These are phyloP conservation scores for Leccinum pachyderme DNA, from an alignment of 1,284 basidiomycete genomes.

Conservation along the genomic window DNA sequence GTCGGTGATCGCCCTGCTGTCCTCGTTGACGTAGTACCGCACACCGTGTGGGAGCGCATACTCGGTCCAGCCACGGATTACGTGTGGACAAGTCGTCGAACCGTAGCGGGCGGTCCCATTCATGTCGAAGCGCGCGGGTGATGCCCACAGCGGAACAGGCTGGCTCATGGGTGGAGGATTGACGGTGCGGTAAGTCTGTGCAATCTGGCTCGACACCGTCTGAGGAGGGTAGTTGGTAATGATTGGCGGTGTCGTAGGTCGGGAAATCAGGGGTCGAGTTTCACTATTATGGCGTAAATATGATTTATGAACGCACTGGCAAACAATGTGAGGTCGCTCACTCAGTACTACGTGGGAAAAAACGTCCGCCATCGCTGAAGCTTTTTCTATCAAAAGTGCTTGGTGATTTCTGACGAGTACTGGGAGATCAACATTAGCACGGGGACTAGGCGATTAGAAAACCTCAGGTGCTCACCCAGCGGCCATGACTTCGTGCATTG, in stretches of 20 bases:
- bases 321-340: conserved; percentile 11
- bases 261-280: conserved; percentile 37
- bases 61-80: conserved; percentile 57
- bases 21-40: conserved; percentile 64
- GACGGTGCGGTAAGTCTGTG: conserved; percentile 20
- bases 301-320: neutral
- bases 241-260: conserved; percentile 31
- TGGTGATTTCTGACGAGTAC: conserved; percentile 24
- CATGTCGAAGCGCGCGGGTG: conserved; percentile 22
- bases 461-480: conserved; percentile 25
- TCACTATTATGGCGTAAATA: conserved; percentile 30
- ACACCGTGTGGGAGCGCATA: conserved; percentile 66
- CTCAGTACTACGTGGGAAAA: conserved; percentile 15
- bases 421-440: conserved; percentile 6
- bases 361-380: conserved; percentile 17
- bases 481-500: conserved; percentile 38
- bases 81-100: conserved; percentile 22
- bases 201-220: conserved; percentile 23
- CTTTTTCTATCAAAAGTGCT: conserved; percentile 26
- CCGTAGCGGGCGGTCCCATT: conserved; percentile 36
- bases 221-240: conserved; percentile 24
- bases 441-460: neutral
- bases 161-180: conserved; percentile 24
- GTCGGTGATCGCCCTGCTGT: conserved; percentile 59
- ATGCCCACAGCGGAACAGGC: conserved; percentile 31